Base-by-base conservation (phyloP, 2,329 filamentous ascomycete species). In the Phialophora verrucosa region DNA sequence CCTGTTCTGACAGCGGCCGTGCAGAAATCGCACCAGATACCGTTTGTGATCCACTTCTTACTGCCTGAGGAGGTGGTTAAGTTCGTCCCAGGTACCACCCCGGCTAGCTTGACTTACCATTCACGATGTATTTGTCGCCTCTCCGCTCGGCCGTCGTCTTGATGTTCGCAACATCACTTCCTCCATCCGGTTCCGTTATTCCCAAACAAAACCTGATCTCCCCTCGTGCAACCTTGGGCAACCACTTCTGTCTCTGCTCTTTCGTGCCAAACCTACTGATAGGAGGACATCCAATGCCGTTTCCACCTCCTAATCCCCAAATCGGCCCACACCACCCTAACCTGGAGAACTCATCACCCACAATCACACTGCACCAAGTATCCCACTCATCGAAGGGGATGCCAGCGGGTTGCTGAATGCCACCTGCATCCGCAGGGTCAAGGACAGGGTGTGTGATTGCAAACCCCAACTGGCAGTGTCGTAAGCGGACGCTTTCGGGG, bases 1-100 rank as follows among this genome's bases (percentile, higher is more conserved):
- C 90, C 90, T 0, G 90, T 92, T 42, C 90, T 84, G 1, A 92
- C 90, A 0, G 90, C 90, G 85, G 91, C 91, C 42, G 84, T 86
- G 10, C 85, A 83, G 70, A 87, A 88, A 65, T 91, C 86, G 5
- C 85, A 82, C 88, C 88, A 91, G 63, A 91, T 87, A 3, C 87
- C 90, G 73, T 90, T 91, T 0, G 88, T 91, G 73, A 91, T 91
- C 90, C 90, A 93, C 78, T 93, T 92, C 84, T 93, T 93, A 0
- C 84, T 83, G 17, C 55, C 55, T 58, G 35, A 32, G 35, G 23
- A 44, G 29, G n/a, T 12, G 17, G 32, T 42, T 29, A 47, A 58
- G 14, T 20, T 10, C 55, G 20, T 11, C 14, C 32, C 31, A 25
- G 49, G 49, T 14, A 17, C 3, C n/a, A 20, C 31, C 20, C 12